Percentiles rank a stretch among this genome's conserved stretches.
These are phyloP conservation scores for Podospora tetraspora DNA, from an alignment of 495 filamentous ascomycete genomes.

Conservation along the genomic window DNA sequence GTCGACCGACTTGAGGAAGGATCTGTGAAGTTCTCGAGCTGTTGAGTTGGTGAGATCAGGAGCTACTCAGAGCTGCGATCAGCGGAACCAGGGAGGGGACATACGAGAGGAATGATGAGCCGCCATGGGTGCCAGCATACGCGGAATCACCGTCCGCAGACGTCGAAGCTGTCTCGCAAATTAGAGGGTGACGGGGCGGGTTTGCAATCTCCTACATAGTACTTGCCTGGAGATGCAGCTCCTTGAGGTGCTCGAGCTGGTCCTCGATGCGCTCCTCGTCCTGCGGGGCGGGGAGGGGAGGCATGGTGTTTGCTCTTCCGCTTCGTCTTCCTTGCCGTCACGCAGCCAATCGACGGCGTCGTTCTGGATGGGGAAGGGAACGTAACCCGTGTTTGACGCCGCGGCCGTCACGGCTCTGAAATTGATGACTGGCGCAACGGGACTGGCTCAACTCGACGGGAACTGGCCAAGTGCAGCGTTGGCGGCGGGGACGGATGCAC, in stretches of 20 bases:
- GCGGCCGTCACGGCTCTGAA: not conserved
- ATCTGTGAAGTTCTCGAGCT: conserved; percentile 38
- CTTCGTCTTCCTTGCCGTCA: not conserved
- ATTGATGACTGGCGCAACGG: not conserved
- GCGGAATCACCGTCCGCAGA: conserved; percentile 41
- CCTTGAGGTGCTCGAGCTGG: conserved; percentile 33
- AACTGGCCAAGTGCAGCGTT: not conserved
- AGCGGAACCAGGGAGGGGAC: conserved; percentile 9
- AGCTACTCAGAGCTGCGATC: too few species aligned
- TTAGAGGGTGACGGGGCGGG: conserved; percentile 12
- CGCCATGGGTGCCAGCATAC: conserved; percentile 41
- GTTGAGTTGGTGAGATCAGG: not conserved
- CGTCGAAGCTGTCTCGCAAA: conserved; percentile 33
- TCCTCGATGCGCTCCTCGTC: conserved; percentile 36
- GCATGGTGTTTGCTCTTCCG: not conserved
- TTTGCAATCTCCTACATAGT: not conserved
- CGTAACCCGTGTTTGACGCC: not conserved
- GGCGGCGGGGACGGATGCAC: not conserved
- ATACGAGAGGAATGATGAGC: conserved; percentile 36
- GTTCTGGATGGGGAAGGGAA: not conserved
- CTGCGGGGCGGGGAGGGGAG: conserved; percentile 14
- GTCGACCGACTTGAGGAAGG: conserved; percentile 35
- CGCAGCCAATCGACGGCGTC: not conserved
- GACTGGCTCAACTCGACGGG: not conserved
- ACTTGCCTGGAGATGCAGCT: conserved; percentile 42